A percentile compares a stretch with the other conserved stretches of the same genome.
Evolutionary conservation across 106 monocot species (phyloP).

Genomic region (Dendrobium nobile): DNA sequence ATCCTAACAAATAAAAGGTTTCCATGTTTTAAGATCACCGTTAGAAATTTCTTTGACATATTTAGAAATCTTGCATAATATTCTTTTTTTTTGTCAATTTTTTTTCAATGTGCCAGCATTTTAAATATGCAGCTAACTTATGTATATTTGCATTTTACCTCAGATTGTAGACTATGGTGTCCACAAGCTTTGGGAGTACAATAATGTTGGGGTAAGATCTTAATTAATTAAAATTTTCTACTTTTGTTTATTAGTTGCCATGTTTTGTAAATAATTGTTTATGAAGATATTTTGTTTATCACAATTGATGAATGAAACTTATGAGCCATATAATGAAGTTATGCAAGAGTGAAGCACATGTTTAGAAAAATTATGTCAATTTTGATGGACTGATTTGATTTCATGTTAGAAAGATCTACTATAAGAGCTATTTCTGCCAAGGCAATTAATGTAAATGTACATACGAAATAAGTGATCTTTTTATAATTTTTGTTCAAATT

Average conservation of each 20-base stretch:
- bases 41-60: not conserved
- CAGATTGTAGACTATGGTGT: constrained; percentile 16
- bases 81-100: no score
- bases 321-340: not conserved
- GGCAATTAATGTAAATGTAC: not conserved
- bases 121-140: not conserved
- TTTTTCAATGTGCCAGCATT: not conserved
- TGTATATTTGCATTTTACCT: not conserved
- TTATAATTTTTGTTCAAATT: not conserved
- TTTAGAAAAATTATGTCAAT: not conserved
- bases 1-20: not conserved
- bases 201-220: constrained; percentile 10
- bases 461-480: not conserved
- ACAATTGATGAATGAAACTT: not conserved
- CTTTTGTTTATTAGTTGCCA: not conserved
- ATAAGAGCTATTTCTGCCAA: not conserved
- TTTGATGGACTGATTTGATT: not conserved
- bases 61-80: not conserved
- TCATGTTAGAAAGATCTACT: not conserved
- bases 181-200: constrained; percentile 10
- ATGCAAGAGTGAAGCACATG: not conserved
- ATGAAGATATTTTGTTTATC: not conserved
- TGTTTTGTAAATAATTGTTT: not conserved
- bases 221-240: not conserved
- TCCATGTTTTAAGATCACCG: not conserved